Conservation (phyloP, 2,329 filamentous ascomycete genomes). For the Sclerotinia subarctica region DNA sequence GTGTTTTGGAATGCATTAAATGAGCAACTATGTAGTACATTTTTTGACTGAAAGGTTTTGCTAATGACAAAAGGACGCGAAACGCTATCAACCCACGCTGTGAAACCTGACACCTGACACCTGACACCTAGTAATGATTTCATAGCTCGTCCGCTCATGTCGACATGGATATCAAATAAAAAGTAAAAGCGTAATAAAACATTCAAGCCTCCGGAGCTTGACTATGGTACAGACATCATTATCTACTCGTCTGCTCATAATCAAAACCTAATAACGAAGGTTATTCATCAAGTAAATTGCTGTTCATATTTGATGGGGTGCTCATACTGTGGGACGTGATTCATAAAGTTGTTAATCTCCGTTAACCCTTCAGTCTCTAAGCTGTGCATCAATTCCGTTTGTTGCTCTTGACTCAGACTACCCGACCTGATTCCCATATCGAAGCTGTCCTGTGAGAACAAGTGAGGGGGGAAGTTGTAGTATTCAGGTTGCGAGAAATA, state of each 20-base stretch:
- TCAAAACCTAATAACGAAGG: conserved; percentile 13
- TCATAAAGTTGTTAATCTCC: conserved; percentile 60
- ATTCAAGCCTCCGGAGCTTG: background rate
- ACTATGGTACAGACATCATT: background rate
- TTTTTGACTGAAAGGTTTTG: background rate
- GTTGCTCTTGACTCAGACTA: conserved; percentile 74
- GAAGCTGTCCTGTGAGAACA: conserved; percentile 44
- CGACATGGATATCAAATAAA: conserved; percentile 10
- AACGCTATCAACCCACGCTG: background rate
- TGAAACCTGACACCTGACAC: background rate
- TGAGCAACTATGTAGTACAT: background rate
- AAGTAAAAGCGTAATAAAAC: background rate
- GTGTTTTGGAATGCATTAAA: background rate
- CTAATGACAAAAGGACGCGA: background rate
- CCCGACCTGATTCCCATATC: conserved; percentile 54
- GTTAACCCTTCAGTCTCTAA: conserved; percentile 66
- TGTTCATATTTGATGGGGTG: conserved; percentile 31
- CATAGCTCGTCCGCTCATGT: conserved; percentile 11
- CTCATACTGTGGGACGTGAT: conserved; percentile 34
- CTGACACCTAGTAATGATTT: conserved; percentile 7
- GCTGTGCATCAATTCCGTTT: conserved; percentile 76
- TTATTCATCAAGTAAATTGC: conserved; percentile 23
- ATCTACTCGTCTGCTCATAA: background rate
- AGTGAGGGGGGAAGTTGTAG: conserved; percentile 33
- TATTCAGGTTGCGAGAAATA: conserved; percentile 36